Percentiles rank a stretch among this genome's conserved stretches.
phyloP scores from a whole-genome alignment of 2,329 filamentous ascomycete genomes.

The Ophiostoma montium region DNA sequence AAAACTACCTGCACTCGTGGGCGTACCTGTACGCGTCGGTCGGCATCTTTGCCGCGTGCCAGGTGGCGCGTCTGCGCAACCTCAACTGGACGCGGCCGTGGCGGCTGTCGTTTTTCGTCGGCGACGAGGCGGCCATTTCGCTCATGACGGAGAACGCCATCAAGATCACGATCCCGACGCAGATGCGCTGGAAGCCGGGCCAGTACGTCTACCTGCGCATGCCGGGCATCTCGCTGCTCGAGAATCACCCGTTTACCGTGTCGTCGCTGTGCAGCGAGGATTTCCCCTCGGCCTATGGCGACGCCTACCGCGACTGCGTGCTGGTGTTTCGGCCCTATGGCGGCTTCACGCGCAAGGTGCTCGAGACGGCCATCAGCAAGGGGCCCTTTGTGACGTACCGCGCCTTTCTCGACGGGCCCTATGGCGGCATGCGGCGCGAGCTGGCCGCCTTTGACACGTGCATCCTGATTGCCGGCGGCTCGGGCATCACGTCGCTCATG shows the following conservation, averaged over 20 bases:
- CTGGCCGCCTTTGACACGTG: conserved; percentile 88
- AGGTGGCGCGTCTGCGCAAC: conserved; percentile 62
- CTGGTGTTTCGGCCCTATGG: conserved; percentile 84
- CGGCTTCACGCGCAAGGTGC: conserved; percentile 75
- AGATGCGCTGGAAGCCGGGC: conserved; percentile 82
- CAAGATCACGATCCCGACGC: conserved; percentile 87
- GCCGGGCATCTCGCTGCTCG: conserved; percentile 78
- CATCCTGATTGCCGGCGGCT: conserved; percentile 84
- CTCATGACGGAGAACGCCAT: conserved; percentile 88
- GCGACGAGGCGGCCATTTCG: conserved; percentile 81
- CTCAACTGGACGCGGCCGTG: conserved; percentile 82
- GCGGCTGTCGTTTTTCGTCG: conserved; percentile 69
- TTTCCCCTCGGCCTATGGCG: conserved; percentile 82
- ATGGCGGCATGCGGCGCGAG: conserved; percentile 84
- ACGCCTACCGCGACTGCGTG: conserved; percentile 75
- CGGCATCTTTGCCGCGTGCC: conserved; percentile 64
- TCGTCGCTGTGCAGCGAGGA: conserved; percentile 85
- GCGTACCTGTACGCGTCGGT: conserved; percentile 72
- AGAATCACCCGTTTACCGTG: conserved; percentile 94
- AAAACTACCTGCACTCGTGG: conserved; percentile 86
- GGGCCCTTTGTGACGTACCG: conserved; percentile 86
- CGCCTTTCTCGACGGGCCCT: conserved; percentile 85
- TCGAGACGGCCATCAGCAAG: conserved; percentile 70
- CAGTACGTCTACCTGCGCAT: conserved; percentile 93
- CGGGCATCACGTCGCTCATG: conserved; percentile 84